Evolutionary conservation across 2,329 filamentous ascomycete genomes (phyloP).

Genomic region (Fusarium sp.): DNA sequence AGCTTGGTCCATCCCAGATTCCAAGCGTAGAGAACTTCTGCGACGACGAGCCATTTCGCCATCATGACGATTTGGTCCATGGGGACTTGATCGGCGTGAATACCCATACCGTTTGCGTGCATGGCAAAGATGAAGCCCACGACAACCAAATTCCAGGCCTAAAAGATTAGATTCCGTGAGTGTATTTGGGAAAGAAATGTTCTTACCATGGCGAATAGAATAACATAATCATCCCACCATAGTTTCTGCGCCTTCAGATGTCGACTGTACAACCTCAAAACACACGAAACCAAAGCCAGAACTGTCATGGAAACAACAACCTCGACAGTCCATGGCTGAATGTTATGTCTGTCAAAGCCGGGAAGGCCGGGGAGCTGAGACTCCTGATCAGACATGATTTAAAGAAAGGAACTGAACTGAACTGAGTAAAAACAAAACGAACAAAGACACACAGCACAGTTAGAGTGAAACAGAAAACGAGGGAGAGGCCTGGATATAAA

Average conservation of each 20-base stretch:
- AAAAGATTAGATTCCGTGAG: background rate
- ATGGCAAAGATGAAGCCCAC: slow-evolving; percentile 62
- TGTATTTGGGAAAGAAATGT: too few species aligned
- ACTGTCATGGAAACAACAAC: slow-evolving; percentile 56
- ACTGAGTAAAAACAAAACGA: background rate
- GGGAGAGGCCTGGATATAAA: background rate
- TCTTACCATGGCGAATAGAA: slow-evolving; percentile 60
- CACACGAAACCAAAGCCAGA: slow-evolving; percentile 53
- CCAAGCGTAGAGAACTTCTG: slow-evolving; percentile 60
- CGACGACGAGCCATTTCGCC: slow-evolving; percentile 60
- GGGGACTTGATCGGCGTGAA: slow-evolving; percentile 56
- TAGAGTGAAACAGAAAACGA: background rate
- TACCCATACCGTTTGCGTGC: slow-evolving; percentile 58
- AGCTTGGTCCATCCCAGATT: slow-evolving; percentile 63
- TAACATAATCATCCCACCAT: slow-evolving; percentile 64
- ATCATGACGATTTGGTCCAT: slow-evolving; percentile 54
- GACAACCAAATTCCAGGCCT: slow-evolving; percentile 57
- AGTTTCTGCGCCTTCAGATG: slow-evolving; percentile 55
- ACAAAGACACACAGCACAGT: background rate
- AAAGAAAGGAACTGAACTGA: background rate
- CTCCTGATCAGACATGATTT: slow-evolving; percentile 25
- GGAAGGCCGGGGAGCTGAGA: slow-evolving; percentile 40
- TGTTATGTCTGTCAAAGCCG: slow-evolving; percentile 43
- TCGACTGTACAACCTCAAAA: slow-evolving; percentile 55
- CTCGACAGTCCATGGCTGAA: slow-evolving; percentile 57